Evolutionary conservation across 805 yeast genomes (phyloP).

Genomic region (Saturnispora kantuleensis): DNA sequence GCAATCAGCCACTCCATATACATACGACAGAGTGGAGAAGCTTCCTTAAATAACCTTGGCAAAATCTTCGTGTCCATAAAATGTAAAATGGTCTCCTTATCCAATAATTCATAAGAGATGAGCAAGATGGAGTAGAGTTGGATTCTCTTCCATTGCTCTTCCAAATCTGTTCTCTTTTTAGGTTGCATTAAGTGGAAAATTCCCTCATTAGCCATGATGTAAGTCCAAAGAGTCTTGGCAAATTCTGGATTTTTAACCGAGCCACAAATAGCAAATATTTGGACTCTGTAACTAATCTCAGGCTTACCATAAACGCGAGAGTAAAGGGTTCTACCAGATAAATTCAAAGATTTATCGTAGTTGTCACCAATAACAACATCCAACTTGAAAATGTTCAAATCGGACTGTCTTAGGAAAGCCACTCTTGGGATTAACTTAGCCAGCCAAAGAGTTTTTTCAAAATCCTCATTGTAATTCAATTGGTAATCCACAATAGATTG

Average conservation of each 20-base stretch:
- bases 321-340: conserved; percentile 33
- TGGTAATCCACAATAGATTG: conserved; percentile 37
- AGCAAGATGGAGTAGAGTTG: conserved; percentile 45
- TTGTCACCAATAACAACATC: conserved; percentile 47
- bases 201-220: conserved; percentile 29
- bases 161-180: conserved; percentile 49
- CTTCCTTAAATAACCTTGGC: conserved; percentile 44
- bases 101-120: conserved; percentile 30
- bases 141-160: conserved; percentile 59
- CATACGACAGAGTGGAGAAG: conserved; percentile 67
- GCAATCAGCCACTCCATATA: conserved; percentile 76
- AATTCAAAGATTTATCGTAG: conserved; percentile 37
- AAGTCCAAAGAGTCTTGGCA: conserved; percentile 27
- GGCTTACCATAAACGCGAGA: conserved; percentile 41
- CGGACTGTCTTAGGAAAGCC: conserved; percentile 42
- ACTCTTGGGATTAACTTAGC: conserved; percentile 36
- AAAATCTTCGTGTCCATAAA: conserved; percentile 24
- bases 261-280: conserved; percentile 38
- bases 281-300: conserved; percentile 46
- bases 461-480: conserved; percentile 20
- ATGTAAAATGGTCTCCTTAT: conserved; percentile 16
- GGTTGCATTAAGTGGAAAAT: conserved; percentile 39
- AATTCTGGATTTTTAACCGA: conserved; percentile 24
- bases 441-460: conserved; percentile 42
- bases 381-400: conserved; percentile 45